These are phyloP conservation scores for Nymphaea thermarum DNA, from an alignment of 164 flowering plant genomes.

Conservation along the genomic window DNA sequence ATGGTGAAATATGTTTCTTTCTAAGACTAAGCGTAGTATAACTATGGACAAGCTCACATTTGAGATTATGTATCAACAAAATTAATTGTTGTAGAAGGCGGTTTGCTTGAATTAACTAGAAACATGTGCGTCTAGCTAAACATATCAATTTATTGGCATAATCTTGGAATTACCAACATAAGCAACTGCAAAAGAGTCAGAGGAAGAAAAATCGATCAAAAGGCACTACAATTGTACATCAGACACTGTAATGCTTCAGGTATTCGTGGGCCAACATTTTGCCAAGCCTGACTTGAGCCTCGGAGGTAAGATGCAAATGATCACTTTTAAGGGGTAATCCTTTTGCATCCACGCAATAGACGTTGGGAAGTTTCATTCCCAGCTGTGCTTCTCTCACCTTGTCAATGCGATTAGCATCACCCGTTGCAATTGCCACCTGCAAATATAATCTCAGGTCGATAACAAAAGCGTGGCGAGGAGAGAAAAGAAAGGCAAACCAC, in stretches of 20 bases:
- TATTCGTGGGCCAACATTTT: conserved; percentile 15
- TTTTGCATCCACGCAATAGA: conserved; percentile 46
- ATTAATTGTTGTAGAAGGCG: no score
- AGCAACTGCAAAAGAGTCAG: no score
- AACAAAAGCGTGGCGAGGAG: background rate
- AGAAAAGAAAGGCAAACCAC: background rate
- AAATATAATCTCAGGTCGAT: background rate
- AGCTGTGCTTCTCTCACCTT: conserved; percentile 63
- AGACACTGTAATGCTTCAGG: conserved; percentile 15
- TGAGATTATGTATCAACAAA: no score
- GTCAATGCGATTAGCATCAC: conserved; percentile 35
- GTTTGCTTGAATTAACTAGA: no score
- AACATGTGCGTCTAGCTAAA: no score
- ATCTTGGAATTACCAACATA: no score
- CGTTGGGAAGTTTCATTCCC: conserved; percentile 36
- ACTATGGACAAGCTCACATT: no score
- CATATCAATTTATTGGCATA: no score
- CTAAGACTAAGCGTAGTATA: no score
- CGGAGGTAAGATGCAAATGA: conserved; percentile 16
- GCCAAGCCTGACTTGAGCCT: conserved; percentile 16
- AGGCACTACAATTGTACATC: background rate
- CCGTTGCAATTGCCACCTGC: conserved; percentile 86
- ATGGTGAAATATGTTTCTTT: no score
- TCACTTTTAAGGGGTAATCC: conserved; percentile 31
- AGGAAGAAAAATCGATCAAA: no score